Conservation (phyloP, 208 protist genomes). For the Acanthamoeba sp. region DNA sequence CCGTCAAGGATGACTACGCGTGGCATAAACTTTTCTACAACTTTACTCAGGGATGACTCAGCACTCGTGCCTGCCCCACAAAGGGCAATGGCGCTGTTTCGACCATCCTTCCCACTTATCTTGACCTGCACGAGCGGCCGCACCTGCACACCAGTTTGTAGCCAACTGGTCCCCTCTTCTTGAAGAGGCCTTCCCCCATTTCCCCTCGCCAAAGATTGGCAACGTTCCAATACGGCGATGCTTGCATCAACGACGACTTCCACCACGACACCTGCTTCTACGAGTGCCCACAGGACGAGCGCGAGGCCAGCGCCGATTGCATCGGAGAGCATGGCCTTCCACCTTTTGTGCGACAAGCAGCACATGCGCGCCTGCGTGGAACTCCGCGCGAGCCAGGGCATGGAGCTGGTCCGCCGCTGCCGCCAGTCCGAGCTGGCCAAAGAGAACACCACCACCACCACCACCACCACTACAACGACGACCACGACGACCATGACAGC, state of each 20-base stretch:
- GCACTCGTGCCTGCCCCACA: neutral
- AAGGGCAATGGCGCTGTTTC: neutral
- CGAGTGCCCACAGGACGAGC: neutral
- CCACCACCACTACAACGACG: neutral
- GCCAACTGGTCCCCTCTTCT: too few species aligned
- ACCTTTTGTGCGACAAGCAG: slow-evolving; percentile 13
- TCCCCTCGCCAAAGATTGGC: too few species aligned
- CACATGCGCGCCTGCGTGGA: neutral
- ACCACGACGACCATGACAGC: neutral
- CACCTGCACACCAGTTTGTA: too few species aligned
- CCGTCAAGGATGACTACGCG: neutral
- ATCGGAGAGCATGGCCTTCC: neutral
- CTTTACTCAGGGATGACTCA: neutral
- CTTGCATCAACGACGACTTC: neutral
- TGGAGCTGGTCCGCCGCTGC: neutral
- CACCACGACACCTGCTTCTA: neutral
- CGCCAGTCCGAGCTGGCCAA: neutral
- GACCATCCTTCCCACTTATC: too few species aligned
- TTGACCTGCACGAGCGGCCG: too few species aligned
- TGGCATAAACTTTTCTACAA: neutral
- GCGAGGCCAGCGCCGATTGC: neutral
- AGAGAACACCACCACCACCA: neutral
- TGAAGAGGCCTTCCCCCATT: too few species aligned
- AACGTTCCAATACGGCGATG: too few species aligned
- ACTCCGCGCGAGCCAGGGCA: neutral